Base-by-base conservation (phyloP, 768 basidiomycete genomes). In the Cystobasidium tubakii region DNA sequence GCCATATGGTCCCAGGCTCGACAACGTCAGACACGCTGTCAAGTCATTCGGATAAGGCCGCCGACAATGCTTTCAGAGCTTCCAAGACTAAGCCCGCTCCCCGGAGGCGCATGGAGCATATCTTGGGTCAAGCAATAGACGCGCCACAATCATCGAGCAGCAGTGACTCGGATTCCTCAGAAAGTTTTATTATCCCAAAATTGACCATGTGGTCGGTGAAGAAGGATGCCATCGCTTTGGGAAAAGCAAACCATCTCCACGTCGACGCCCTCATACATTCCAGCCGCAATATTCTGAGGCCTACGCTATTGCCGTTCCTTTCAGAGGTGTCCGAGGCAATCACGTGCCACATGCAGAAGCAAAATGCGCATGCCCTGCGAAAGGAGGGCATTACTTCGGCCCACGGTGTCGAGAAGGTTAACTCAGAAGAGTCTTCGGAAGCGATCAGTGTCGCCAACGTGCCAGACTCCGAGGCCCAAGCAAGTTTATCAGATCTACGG, bases 181-280 rank as follows among this genome's bases (percentile, higher is more conserved):
- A 73, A 10, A n/a, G n/a, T 19, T 65, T 63, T 36, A 50, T 66
- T 19, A 65, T 53, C 50, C 73, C 62, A 23, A 64, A 62, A 34
- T 15, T 73, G 55, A 53, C 71, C 34, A 43, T 71, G 42, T 63
- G 73, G 62, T 36, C 63, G 17, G 29, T 44, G 15, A 65, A 65
- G 39, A 62, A 43, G 19, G 39, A 65, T 21, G 63, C 62, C 3
- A 7, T 23, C 4, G 3, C 31, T 15, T 1, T 39, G 12, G 73
- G 73, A 6, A 12, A 65, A 23, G n/a, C 27, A 1, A 53, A 65
- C 33, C 7, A 21, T 29, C 21, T 73, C 19, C 83, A 90, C 75
- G 89, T 96, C 84, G 92, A 91, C 80, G 86, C 86, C 78, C 89
- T 90, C n/a, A 86, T 98, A 25, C 90, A 93, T 79, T 88, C 90